phyloP scores from a whole-genome alignment of 148 eudicot species.

The Cornus kousa region DNA sequence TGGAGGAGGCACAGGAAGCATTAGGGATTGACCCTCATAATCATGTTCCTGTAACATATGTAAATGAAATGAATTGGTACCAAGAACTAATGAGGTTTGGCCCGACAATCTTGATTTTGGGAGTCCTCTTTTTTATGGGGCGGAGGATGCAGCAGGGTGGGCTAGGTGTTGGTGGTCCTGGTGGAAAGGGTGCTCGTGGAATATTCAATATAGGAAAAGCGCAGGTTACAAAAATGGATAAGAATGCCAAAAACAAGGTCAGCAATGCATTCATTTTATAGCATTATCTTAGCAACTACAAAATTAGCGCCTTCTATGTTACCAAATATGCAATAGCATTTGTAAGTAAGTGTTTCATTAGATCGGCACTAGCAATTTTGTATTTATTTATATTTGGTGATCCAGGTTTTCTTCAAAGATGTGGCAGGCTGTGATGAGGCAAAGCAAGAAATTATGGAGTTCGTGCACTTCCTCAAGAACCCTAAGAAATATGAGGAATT shows the following conservation, averaged over 20 bases:
- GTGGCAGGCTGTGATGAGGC: conserved; percentile 81
- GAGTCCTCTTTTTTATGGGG: conserved; percentile 32
- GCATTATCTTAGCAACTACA: not conserved
- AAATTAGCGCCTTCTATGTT: not conserved
- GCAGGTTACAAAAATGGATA: conserved; percentile 44
- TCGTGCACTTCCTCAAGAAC: conserved; percentile 58
- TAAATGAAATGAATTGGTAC: conserved; percentile 32
- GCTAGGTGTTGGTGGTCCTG: conserved; percentile 36
- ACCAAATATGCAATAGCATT: not conserved
- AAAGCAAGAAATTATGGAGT: conserved; percentile 70
- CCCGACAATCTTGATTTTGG: conserved; percentile 40
- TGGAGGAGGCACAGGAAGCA: conserved; percentile 57
- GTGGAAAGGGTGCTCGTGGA: conserved; percentile 54
- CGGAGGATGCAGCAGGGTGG: conserved; percentile 43
- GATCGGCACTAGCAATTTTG: not conserved
- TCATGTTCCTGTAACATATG: conserved; percentile 49
- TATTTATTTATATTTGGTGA: not conserved
- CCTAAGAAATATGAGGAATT: conserved; percentile 68
- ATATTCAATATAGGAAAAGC: conserved; percentile 52
- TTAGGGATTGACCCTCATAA: conserved; percentile 49
- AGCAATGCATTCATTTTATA: not conserved
- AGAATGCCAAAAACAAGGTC: conserved; percentile 58
- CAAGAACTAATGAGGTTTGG: conserved; percentile 39
- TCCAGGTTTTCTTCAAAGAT: conserved; percentile 59
- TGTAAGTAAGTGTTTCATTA: too few species aligned